These are phyloP conservation scores for Xeromyces bisporus DNA, from an alignment of 495 filamentous ascomycete species.

Conservation along the genomic window DNA sequence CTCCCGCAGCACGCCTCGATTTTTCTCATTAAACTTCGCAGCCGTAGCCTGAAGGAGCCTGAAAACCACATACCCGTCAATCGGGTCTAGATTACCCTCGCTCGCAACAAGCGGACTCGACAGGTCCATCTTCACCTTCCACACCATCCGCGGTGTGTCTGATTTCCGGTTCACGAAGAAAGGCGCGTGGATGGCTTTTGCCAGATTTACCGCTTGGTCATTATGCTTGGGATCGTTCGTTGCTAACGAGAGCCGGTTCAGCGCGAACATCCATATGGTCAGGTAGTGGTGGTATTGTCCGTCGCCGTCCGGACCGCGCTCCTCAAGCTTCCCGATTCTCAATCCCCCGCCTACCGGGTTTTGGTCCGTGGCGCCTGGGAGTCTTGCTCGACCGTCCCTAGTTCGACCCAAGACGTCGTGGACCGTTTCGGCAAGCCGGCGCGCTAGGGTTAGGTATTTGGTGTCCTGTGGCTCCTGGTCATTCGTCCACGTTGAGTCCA, in stretches of 20 bases:
- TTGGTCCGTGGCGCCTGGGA: constrained; percentile 36
- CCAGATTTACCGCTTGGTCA: constrained; percentile 36
- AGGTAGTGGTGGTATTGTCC: constrained; percentile 56
- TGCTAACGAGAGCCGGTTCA: constrained; percentile 41
- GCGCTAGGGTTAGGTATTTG: constrained; percentile 38
- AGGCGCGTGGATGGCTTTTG: constrained; percentile 38
- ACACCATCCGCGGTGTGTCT: constrained; percentile 33
- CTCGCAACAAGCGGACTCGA: constrained; percentile 29
- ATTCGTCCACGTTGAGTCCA: too few relatives aligned
- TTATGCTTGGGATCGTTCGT: constrained; percentile 35
- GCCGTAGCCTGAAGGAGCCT: constrained; percentile 34
- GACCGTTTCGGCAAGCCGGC: constrained; percentile 33
- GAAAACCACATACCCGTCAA: constrained; percentile 43
- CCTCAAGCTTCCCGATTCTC: constrained; percentile 43
- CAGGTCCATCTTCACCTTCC: constrained; percentile 45
- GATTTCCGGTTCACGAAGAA: constrained; percentile 31
- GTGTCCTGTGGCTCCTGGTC: too few relatives aligned
- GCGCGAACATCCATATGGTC: constrained; percentile 55
- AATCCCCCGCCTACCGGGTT: constrained; percentile 43
- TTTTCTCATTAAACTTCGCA: constrained; percentile 9
- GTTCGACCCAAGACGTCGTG: constrained; percentile 40
- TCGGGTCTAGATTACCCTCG: constrained; percentile 45
- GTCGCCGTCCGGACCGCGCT: constrained; percentile 36
- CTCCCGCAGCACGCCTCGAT: constrained; percentile 16
- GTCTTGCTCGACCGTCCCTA: constrained; percentile 29